Evolutionary conservation across 352 stramenopile species (phyloP), one percentile per base, ranked within the genome.

Genomic region (Phytophthora pinifolia): DNA sequence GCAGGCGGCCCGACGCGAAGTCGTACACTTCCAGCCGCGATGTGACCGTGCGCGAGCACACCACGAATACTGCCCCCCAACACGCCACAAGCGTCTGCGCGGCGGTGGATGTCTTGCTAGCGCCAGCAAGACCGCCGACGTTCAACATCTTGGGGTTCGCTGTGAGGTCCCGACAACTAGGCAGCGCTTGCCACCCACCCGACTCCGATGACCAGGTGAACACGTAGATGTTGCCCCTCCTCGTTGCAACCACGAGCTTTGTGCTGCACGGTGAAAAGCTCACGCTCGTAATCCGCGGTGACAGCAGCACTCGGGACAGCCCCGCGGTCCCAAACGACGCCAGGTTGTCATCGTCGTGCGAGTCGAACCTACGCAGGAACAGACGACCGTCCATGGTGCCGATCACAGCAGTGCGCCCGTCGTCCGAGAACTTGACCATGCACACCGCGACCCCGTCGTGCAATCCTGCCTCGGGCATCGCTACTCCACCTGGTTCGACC

Each of bases 181-280:
- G 59, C 49, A 70, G 9, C 15, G 68, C 20, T 1, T 38, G 46
- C 76, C 80, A 90, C 18, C 31, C 4, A 0, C 20, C n/a, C 43
- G 38, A 34, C 1, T 47, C 13, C 2, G 46, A 25, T 22, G 42
- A 14, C 18, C 36, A 57, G 5, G 31, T 18, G 12, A 83, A 68
- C 6, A 88, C 70, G 59, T 86, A 86, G 15, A 87, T 65, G 59
- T 87, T 84, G 12, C 80, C 77, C 44, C 88, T 87, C 32, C 70
- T 77, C 2, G 80, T 87, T 9, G 80, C 65, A 0, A 76, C 65
- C 1, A 82, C 57, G 5, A 85, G 56, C 25, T 56, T 59, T 3
- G 49, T 52, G 18, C 46, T 65, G 35, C 48, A 59, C 1, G 53
- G 31, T 2, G 75, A 75, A 36, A 87, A 90, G 42, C 66, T 69